These are phyloP conservation scores for Aquilaria agallochum DNA, from an alignment of 441 rosid species.

Conservation along the genomic window DNA sequence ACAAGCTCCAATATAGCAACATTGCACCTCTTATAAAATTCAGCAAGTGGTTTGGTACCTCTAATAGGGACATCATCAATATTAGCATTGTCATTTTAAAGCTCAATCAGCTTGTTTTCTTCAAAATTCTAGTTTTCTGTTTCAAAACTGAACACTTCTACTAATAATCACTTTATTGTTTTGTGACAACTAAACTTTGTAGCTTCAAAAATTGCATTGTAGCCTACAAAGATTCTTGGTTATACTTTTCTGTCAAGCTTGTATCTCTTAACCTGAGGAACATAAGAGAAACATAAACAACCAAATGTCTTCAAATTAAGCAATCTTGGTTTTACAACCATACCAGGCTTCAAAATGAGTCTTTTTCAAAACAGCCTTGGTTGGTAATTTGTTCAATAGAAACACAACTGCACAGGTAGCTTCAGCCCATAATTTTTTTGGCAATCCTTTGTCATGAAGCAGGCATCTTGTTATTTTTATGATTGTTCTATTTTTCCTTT, in stretches of 20 bases:
- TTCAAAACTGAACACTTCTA: not conserved
- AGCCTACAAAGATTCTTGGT: not conserved
- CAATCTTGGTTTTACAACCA: not conserved
- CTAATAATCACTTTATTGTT: not conserved
- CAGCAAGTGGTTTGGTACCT: not conserved
- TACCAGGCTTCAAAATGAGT: not conserved
- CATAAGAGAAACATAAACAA: not conserved
- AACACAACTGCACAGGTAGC: not conserved
- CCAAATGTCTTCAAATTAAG: slow-evolving; percentile 1
- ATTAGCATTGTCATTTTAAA: not conserved
- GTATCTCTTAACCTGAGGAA: not conserved
- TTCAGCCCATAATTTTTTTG: slow-evolving; percentile 1
- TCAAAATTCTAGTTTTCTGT: not conserved
- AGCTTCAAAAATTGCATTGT: not conserved
- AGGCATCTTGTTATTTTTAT: slow-evolving; percentile 1
- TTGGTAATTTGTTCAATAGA: not conserved
- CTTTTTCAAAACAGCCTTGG: not conserved
- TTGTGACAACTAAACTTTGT: not conserved
- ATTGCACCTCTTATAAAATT: not conserved
- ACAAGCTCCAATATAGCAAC: not conserved
- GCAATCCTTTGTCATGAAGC: not conserved
- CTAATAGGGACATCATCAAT: not conserved
- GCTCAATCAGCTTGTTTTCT: not conserved
- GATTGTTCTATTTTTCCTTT: slow-evolving; percentile 3
- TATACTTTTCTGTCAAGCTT: not conserved